These are phyloP conservation scores for Talaromyces sp. DNA, from an alignment of 2,329 filamentous ascomycete species.

Conservation along the genomic window DNA sequence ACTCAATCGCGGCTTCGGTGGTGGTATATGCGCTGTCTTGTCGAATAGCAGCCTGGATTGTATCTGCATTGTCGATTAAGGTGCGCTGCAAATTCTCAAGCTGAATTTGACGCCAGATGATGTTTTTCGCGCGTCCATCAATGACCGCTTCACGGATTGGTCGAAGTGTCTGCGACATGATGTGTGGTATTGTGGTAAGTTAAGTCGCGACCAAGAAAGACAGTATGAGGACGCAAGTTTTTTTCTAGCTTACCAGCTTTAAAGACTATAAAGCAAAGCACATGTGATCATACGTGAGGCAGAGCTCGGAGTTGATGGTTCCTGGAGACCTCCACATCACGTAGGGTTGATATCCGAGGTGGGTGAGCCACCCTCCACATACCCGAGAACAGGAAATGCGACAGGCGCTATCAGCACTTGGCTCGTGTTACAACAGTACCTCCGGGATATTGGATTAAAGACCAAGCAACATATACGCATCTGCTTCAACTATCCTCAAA, in stretches of 20 bases:
- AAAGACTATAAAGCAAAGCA: neutral
- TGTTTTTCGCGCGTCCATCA: constrained; percentile 14
- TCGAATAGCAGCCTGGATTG: constrained; percentile 4
- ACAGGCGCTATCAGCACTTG: neutral
- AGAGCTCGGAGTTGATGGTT: neutral
- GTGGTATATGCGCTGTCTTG: neutral
- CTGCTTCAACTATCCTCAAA: too few relatives aligned
- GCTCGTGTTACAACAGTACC: neutral
- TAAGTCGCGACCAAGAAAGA: neutral
- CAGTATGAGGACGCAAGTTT: neutral
- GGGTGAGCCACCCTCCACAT: constrained; percentile 3
- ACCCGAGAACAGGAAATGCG: neutral
- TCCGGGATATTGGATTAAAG: neutral
- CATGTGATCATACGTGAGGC: neutral
- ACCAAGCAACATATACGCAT: neutral
- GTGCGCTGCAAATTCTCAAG: constrained; percentile 14
- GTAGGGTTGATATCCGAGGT: neutral
- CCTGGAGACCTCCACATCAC: neutral
- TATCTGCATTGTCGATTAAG: constrained; percentile 5
- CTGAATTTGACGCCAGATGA: constrained; percentile 15
- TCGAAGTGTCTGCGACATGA: constrained; percentile 11
- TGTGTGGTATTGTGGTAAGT: neutral
- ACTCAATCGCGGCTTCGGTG: constrained; percentile 11
- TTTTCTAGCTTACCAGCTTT: neutral
- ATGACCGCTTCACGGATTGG: constrained; percentile 14